Percentiles rank a stretch among this genome's conserved stretches.
These are phyloP conservation scores for Vitis hybrid DNA, from an alignment of 177 flowering plant genomes.

Conservation along the genomic window DNA sequence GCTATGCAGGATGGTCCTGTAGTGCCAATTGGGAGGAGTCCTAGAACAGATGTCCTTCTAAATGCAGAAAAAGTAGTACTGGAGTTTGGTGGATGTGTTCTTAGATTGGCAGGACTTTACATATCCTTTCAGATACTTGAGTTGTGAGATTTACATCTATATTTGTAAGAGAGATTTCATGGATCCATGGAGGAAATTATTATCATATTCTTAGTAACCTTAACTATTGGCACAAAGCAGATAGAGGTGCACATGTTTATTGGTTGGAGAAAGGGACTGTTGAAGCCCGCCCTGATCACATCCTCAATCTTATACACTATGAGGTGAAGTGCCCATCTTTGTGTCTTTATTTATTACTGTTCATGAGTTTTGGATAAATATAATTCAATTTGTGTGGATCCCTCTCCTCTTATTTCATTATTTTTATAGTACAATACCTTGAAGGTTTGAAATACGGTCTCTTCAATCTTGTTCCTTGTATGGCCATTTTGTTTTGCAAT, in stretches of 20 bases:
- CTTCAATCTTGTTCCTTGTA: neutral
- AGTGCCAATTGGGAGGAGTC: slow-evolving; percentile 87
- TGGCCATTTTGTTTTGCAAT: neutral
- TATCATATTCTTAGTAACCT: slow-evolving; percentile 17
- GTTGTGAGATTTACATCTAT: neutral
- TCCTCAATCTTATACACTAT: slow-evolving; percentile 93
- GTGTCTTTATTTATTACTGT: neutral
- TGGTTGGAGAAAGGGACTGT: slow-evolving; percentile 79
- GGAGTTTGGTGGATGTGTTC: slow-evolving; percentile 80
- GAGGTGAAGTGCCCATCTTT: slow-evolving; percentile 51
- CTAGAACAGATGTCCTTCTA: slow-evolving; percentile 83
- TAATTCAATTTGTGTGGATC: neutral
- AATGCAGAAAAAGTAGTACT: slow-evolving; percentile 76
- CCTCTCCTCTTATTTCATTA: neutral
- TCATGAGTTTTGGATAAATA: neutral
- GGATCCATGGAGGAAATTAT: neutral
- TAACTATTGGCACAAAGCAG: slow-evolving; percentile 62
- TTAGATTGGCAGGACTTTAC: slow-evolving; percentile 93
- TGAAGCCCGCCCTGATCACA: slow-evolving; percentile 82
- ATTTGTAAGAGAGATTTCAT: neutral
- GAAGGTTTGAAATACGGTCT: neutral
- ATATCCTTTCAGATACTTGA: slow-evolving; percentile 61
- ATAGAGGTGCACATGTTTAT: slow-evolving; percentile 85
- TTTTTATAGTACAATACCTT: neutral
- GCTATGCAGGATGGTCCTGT: slow-evolving; percentile 69